A percentile compares a stretch with the other conserved stretches of the same genome.
Evolutionary conservation across 257 asterid genomes (phyloP).

Genomic region (Cruciata laevipes): DNA sequence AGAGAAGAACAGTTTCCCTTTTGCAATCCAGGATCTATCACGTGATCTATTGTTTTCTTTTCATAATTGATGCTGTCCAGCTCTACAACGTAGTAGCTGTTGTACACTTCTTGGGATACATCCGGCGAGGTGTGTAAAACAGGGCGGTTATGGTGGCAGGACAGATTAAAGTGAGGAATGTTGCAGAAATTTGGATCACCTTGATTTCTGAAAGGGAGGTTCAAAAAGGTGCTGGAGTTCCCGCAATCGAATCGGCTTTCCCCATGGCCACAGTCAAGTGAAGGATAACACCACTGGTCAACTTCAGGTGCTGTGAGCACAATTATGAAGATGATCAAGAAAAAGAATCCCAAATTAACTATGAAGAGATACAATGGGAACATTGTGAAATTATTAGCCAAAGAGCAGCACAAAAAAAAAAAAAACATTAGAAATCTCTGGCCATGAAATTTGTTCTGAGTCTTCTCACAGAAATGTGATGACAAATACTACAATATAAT

Average conservation of each 20-base stretch:
- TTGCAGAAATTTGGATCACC: no score
- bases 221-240: not conserved
- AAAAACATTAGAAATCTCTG: no score
- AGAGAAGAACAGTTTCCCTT: conserved; percentile 9
- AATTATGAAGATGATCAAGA: no score
- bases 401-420: not conserved
- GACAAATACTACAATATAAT: no score
- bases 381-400: not conserved
- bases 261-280: no score
- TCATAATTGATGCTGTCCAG: no score
- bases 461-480: no score
- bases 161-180: not conserved
- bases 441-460: no score
- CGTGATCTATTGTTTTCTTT: not conserved
- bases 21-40: not conserved
- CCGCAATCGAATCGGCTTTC: not conserved
- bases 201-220: not conserved
- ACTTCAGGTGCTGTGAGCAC: no score
- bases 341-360: not conserved
- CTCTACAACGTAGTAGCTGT: no score
- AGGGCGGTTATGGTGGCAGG: not conserved
- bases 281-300: no score
- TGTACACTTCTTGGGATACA: no score
- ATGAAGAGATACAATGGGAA: not conserved
- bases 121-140: not conserved